Evolutionary conservation across 371 early-diverging fungal genomes (phyloP).

Genomic region (Massospora cicadina): DNA sequence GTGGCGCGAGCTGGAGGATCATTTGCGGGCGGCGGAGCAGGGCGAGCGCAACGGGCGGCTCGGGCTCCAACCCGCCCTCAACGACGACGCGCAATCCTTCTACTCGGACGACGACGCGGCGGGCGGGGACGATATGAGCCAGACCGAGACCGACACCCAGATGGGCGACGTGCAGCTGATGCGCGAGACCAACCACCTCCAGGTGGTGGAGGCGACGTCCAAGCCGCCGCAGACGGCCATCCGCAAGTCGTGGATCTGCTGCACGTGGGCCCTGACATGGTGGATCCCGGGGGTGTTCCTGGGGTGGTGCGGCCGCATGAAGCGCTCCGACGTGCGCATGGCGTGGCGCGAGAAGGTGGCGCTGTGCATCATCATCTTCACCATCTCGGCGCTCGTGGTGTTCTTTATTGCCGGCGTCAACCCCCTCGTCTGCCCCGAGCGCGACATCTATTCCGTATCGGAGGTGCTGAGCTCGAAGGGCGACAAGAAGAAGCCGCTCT

Average conservation of each 20-base stretch:
- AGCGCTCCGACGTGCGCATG: slow-evolving; percentile 70
- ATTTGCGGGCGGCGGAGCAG: slow-evolving; percentile 17
- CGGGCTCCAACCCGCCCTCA: neutral
- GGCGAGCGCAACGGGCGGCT: neutral
- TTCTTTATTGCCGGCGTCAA: slow-evolving; percentile 38
- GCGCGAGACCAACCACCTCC: slow-evolving; percentile 22
- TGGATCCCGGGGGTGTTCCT: slow-evolving; percentile 53
- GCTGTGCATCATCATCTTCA: slow-evolving; percentile 47
- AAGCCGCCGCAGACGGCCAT: slow-evolving; percentile 17
- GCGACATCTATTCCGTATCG: slow-evolving; percentile 35
- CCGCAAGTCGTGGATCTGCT: slow-evolving; percentile 51
- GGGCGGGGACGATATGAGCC: slow-evolving; percentile 14
- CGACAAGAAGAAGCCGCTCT: slow-evolving; percentile 25
- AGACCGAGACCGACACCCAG: slow-evolving; percentile 6
- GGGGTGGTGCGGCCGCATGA: slow-evolving; percentile 49
- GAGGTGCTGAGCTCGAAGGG: slow-evolving; percentile 22
- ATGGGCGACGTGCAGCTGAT: slow-evolving; percentile 15
- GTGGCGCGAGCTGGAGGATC: slow-evolving; percentile 31
- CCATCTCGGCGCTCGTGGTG: slow-evolving; percentile 27
- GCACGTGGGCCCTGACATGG: slow-evolving; percentile 67
- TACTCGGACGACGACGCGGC: slow-evolving; percentile 12
- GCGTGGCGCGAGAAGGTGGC: slow-evolving; percentile 88
- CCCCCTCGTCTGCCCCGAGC: slow-evolving; percentile 34
- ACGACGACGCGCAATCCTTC: slow-evolving; percentile 7
- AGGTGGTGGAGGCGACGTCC: slow-evolving; percentile 17